Evolutionary conservation across 2,329 filamentous ascomycete species (phyloP).

Genomic region (Fusarium marasasianum): DNA sequence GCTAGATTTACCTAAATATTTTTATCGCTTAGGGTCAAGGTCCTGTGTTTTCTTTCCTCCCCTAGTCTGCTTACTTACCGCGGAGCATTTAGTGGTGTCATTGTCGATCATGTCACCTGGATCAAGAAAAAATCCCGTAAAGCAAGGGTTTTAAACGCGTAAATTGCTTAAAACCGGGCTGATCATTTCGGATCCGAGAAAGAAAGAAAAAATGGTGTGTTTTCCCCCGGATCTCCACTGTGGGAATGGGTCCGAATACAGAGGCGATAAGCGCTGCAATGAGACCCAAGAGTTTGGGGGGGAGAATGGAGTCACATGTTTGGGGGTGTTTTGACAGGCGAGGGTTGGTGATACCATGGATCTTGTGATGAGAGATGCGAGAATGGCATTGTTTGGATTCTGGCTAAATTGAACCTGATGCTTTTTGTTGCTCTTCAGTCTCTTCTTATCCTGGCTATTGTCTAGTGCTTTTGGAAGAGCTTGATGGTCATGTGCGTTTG

Average conservation of each 20-base stretch:
- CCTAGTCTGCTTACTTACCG: neutral
- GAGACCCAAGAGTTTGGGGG: conserved; percentile 4
- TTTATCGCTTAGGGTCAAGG: too few relatives aligned
- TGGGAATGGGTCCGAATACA: conserved; percentile 24
- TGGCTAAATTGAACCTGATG: neutral
- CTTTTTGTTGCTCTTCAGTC: too few relatives aligned
- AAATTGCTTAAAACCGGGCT: neutral
- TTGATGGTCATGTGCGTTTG: neutral
- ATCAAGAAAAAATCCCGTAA: neutral
- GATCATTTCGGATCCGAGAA: conserved; percentile 14
- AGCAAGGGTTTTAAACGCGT: neutral
- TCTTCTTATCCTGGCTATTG: neutral
- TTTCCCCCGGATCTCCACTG: conserved; percentile 30
- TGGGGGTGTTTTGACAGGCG: neutral
- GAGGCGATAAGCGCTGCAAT: conserved; percentile 24
- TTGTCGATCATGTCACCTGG: conserved; percentile 10
- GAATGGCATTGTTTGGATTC: neutral
- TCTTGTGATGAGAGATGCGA: neutral
- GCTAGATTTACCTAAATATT: too few relatives aligned
- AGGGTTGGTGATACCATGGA: neutral
- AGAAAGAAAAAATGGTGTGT: neutral
- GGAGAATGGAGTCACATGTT: conserved; percentile 9
- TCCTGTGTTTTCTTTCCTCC: too few relatives aligned
- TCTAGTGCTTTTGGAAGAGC: neutral
- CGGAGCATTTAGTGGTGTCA: conserved; percentile 14